phyloP scores from a whole-genome alignment of 140 eudicot species.

The Bidens hawaiensis region DNA sequence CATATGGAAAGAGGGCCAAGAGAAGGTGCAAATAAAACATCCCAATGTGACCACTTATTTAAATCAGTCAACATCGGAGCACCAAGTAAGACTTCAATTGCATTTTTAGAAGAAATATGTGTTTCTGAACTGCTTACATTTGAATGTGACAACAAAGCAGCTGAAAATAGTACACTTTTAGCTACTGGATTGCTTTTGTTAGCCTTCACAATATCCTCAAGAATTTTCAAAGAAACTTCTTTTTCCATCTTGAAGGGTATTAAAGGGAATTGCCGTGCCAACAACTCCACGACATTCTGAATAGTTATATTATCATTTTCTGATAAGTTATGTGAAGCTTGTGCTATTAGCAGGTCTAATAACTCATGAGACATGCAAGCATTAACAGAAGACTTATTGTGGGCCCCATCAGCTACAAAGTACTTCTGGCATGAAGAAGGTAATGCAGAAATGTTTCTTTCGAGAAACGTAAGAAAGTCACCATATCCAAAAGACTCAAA shows the following conservation, averaged over 20 bases:
- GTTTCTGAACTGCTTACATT: constrained; percentile 19
- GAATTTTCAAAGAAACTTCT: constrained; percentile 27
- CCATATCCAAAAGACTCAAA: constrained; percentile 79
- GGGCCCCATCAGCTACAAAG: constrained; percentile 27
- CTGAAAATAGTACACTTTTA: constrained; percentile 50
- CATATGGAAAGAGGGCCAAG: constrained; percentile 74
- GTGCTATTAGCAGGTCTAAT: constrained; percentile 53
- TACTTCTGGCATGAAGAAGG: constrained; percentile 43
- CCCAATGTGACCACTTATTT: constrained; percentile 83
- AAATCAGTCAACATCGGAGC: constrained; percentile 89
- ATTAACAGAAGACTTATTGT: constrained; percentile 44
- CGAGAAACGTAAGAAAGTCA: constrained; percentile 53
- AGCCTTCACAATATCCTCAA: constrained; percentile 29
- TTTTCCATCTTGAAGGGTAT: constrained; percentile 44
- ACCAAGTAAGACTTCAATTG: constrained; percentile 52
- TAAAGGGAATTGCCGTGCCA: constrained; percentile 64
- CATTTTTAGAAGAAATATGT: constrained; percentile 49
- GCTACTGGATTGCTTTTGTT: constrained; percentile 32
- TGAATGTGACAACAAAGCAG: constrained; percentile 26
- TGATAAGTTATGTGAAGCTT: constrained; percentile 52
- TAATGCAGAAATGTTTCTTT: constrained; percentile 44
- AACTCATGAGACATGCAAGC: constrained; percentile 60
- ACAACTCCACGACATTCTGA: constrained; percentile 47
- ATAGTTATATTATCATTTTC: constrained; percentile 45
- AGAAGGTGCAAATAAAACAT: constrained; percentile 59